Percentiles rank a stretch among this genome's conserved stretches.
Evolutionary conservation across 2,329 filamentous ascomycete species (phyloP).

Genomic region (Trichophyton rubrum): DNA sequence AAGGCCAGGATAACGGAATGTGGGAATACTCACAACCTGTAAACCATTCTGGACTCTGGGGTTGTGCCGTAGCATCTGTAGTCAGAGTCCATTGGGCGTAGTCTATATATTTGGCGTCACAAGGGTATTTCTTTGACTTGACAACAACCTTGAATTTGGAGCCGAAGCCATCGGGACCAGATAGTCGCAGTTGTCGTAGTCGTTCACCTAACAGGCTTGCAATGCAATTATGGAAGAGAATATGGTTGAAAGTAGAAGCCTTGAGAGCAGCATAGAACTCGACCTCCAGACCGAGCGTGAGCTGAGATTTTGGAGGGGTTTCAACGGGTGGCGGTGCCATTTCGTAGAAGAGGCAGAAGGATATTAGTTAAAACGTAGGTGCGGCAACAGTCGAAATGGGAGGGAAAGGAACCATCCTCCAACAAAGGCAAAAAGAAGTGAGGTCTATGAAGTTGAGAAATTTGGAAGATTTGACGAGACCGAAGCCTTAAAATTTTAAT

Average conservation of each 20-base stretch:
- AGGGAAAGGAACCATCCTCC: background rate
- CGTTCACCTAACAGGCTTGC: conserved; percentile 8
- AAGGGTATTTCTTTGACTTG: background rate
- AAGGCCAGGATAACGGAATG: background rate
- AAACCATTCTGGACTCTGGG: conserved; percentile 11
- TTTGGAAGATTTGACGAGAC: background rate
- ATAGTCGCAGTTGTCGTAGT: conserved; percentile 7
- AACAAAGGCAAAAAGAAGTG: background rate
- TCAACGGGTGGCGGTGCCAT: background rate
- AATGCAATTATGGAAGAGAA: conserved; percentile 2
- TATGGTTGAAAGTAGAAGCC: conserved; percentile 6
- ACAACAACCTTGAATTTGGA: conserved; percentile 5
- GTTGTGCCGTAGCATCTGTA: conserved; percentile 6
- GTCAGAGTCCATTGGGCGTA: conserved; percentile 11
- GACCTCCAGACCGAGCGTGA: conserved; percentile 13
- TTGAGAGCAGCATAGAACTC: conserved; percentile 13
- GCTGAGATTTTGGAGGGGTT: background rate
- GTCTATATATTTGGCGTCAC: background rate
- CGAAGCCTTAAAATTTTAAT: background rate
- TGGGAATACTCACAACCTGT: conserved; percentile 8
- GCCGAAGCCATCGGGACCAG: conserved; percentile 7
- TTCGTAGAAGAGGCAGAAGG: background rate
- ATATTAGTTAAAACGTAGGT: background rate
- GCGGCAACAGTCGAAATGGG: background rate
- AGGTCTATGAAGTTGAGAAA: background rate